phyloP scores from a whole-genome alignment of 2,329 filamentous ascomycete genomes.

The Parafenestella ontariensis region DNA sequence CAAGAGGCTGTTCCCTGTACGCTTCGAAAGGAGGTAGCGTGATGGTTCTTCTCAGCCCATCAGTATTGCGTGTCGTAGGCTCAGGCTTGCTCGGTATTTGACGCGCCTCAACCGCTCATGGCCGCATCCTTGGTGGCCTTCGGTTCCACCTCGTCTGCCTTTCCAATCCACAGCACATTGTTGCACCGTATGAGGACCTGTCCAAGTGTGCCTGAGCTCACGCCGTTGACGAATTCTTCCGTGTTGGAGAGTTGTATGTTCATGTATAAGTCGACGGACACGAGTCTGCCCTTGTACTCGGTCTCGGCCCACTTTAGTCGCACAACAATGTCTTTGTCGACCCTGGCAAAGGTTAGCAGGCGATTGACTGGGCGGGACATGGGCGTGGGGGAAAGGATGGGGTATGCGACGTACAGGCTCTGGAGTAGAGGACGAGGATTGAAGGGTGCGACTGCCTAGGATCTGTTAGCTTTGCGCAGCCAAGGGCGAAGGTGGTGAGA shows the following conservation, averaged over 20 bases:
- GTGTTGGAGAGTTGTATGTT: conserved; percentile 92
- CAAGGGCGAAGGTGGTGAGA: too few relatives aligned
- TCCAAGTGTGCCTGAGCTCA: conserved; percentile 83
- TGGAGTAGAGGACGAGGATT: conserved; percentile 98
- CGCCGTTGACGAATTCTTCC: conserved; percentile 89
- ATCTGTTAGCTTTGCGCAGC: conserved; percentile 20
- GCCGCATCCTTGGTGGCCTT: conserved; percentile 49
- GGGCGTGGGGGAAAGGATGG: neutral
- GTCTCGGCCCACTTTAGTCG: conserved; percentile 98
- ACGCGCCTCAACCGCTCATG: conserved; percentile 49
- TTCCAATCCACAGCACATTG: conserved; percentile 92
- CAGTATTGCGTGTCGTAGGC: neutral
- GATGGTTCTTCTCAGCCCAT: neutral
- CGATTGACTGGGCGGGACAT: neutral
- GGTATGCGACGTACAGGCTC: conserved; percentile 70
- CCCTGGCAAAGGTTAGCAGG: conserved; percentile 56
- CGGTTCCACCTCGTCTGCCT: conserved; percentile 57
- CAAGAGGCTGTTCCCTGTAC: neutral
- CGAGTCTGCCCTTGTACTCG: conserved; percentile 93
- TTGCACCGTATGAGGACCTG: conserved; percentile 97
- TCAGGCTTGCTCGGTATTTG: neutral
- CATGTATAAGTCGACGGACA: conserved; percentile 98
- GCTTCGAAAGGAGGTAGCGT: neutral
- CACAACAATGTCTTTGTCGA: conserved; percentile 89
- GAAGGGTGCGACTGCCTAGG: conserved; percentile 72